These are phyloP conservation scores for Hemisphaericaspora lyxosophila DNA, from an alignment of 1,139 yeast species.

Conservation along the genomic window DNA sequence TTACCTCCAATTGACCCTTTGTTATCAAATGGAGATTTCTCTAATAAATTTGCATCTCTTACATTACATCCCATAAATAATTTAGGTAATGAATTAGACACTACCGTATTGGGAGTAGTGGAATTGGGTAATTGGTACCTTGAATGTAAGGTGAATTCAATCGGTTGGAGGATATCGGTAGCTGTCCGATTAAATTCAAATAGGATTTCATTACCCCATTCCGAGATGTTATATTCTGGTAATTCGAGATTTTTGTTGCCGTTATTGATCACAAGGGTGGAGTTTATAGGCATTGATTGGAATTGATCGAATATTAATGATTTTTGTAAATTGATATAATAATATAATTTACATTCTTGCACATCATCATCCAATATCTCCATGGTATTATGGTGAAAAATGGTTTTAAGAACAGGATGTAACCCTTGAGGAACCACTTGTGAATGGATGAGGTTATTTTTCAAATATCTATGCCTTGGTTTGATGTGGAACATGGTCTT, in stretches of 20 bases:
- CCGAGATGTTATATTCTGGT: constrained; percentile 39
- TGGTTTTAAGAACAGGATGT: constrained; percentile 34
- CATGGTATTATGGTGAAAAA: constrained; percentile 9
- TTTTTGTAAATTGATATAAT: constrained; percentile 32
- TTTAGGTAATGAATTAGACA: constrained; percentile 22
- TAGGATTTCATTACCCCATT: constrained; percentile 46
- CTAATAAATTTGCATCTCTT: constrained; percentile 27
- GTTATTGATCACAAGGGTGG: constrained; percentile 26
- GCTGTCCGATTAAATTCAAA: constrained; percentile 24
- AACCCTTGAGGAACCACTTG: constrained; percentile 31
- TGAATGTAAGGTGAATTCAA: constrained; percentile 36
- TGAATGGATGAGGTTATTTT: constrained; percentile 10
- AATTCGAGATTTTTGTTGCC: constrained; percentile 42
- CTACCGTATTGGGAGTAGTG: constrained; percentile 11
- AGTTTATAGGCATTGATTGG: constrained; percentile 29
- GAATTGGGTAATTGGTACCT: constrained; percentile 36
- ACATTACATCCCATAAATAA: constrained; percentile 37
- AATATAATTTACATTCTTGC: constrained; percentile 31
- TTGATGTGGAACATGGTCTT: constrained; percentile 45
- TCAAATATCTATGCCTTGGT: constrained; percentile 36
- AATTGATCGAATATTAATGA: constrained; percentile 43
- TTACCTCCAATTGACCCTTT: constrained; percentile 30
- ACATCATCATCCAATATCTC: constrained; percentile 28
- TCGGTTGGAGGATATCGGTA: constrained; percentile 5
- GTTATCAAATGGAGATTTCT: constrained; percentile 40